phyloP scores from a whole-genome alignment of 1,284 basidiomycete species.

The Leccinum fuscescens region DNA sequence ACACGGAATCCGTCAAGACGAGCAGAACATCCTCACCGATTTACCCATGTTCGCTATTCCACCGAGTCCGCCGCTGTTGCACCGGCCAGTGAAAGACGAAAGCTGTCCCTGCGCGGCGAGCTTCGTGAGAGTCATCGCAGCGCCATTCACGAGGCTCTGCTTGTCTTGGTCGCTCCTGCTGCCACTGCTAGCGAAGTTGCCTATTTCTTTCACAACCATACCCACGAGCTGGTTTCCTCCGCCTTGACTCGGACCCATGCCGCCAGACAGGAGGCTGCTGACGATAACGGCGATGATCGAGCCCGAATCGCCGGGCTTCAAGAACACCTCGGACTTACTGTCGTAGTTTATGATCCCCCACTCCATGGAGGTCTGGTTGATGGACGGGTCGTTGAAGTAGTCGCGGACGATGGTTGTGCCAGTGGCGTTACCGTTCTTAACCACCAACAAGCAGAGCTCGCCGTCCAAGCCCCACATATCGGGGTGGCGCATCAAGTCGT shows the following conservation, averaged over 20 bases:
- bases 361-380: not conserved
- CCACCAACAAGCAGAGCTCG: not conserved
- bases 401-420: not conserved
- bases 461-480: not conserved
- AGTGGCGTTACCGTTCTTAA: not conserved
- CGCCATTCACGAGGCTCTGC: conserved; percentile 79
- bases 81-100: conserved; percentile 49
- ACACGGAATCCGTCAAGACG: not conserved
- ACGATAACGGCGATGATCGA: not conserved
- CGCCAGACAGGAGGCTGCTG: conserved; percentile 32
- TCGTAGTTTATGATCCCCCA: not conserved
- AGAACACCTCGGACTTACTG: not conserved
- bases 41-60: not conserved
- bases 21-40: not conserved
- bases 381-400: not conserved
- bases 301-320: not conserved
- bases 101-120: conserved; percentile 69
- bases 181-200: conserved; percentile 39
- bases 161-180: conserved; percentile 68
- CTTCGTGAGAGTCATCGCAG: conserved; percentile 84
- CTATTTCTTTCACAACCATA: conserved; percentile 79
- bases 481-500: not conserved
- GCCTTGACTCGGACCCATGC: conserved; percentile 35
- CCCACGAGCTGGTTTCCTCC: conserved; percentile 65
- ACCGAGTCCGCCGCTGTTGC: conserved; percentile 61